These are phyloP conservation scores for Ascochyta pisi DNA, from an alignment of 2,329 filamentous ascomycete species.

Conservation along the genomic window DNA sequence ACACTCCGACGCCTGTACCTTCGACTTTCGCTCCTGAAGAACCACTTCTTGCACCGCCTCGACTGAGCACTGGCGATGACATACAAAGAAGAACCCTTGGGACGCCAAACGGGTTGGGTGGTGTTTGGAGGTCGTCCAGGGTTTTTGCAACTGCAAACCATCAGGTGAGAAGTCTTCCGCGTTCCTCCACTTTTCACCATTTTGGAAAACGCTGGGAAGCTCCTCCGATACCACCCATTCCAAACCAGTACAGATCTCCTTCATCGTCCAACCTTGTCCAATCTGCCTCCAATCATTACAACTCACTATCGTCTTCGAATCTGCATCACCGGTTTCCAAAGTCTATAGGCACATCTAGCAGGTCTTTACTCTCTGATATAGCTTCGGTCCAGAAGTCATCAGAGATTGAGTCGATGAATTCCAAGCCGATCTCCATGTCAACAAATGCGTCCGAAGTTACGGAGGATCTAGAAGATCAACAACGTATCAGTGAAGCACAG, in stretches of 20 bases:
- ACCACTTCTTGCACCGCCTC: conserved; percentile 17
- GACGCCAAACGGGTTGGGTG: conserved; percentile 29
- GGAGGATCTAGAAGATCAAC: not conserved
- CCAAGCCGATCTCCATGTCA: not conserved
- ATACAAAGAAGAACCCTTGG: conserved; percentile 28
- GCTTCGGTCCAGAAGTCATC: not conserved
- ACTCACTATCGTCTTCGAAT: not conserved
- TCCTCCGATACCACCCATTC: conserved; percentile 35
- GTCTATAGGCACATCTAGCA: not conserved
- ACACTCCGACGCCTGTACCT: conserved; percentile 20
- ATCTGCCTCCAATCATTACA: not conserved
- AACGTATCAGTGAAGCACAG: not conserved
- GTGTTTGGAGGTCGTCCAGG: conserved; percentile 30
- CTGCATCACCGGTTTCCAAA: not conserved
- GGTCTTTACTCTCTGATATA: conserved; percentile 3
- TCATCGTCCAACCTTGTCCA: conserved; percentile 23
- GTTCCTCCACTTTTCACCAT: conserved; percentile 38
- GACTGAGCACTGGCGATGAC: conserved; percentile 24
- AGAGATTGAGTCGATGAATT: conserved; percentile 3
- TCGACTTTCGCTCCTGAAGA: conserved; percentile 3
- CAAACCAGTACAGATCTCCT: conserved; percentile 26
- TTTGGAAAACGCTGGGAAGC: conserved; percentile 23
- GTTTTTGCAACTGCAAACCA: conserved; percentile 27
- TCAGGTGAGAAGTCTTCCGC: conserved; percentile 45
- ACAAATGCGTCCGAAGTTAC: not conserved